These are phyloP conservation scores for Diaporthe citri DNA, from an alignment of 2,329 filamentous ascomycete genomes.

Conservation along the genomic window DNA sequence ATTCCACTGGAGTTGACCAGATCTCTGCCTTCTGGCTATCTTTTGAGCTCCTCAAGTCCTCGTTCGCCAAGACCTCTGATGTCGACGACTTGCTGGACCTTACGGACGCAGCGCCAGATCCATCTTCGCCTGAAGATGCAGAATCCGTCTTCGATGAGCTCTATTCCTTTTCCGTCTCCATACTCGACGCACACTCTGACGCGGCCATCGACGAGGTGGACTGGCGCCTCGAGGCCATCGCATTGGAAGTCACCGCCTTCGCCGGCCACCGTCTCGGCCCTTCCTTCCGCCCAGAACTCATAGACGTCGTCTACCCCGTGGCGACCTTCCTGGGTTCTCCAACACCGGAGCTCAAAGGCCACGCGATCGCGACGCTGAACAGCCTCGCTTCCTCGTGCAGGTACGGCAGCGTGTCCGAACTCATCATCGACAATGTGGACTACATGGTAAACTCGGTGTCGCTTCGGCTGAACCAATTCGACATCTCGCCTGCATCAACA, in stretches of 20 bases:
- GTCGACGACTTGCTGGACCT: constrained; percentile 77
- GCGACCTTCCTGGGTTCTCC: constrained; percentile 86
- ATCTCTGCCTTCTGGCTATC: constrained; percentile 85
- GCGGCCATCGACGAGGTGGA: constrained; percentile 59
- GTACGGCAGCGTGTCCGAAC: constrained; percentile 79
- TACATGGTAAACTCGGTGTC: constrained; percentile 96
- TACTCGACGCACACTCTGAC: constrained; percentile 69
- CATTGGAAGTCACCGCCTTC: constrained; percentile 83
- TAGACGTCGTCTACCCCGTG: constrained; percentile 93
- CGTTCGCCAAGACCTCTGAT: constrained; percentile 63
- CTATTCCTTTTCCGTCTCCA: constrained; percentile 75
- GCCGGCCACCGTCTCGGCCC: constrained; percentile 76
- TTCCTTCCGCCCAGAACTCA: constrained; percentile 85
- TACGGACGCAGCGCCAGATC: constrained; percentile 53
- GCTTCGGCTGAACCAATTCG: constrained; percentile 89
- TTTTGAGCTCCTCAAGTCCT: constrained; percentile 76
- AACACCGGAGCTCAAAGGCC: constrained; percentile 76
- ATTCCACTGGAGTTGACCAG: constrained; percentile 68
- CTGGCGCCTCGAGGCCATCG: constrained; percentile 82
- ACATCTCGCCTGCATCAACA: constrained; percentile 90
- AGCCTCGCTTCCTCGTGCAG: constrained; percentile 80
- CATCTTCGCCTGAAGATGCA: constrained; percentile 55
- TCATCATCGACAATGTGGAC: constrained; percentile 93
- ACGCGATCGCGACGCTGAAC: constrained; percentile 88
- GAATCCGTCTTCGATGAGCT: constrained; percentile 71